These are phyloP conservation scores for Scutellaria barbata DNA, from an alignment of 257 asterid species.

Conservation along the genomic window DNA sequence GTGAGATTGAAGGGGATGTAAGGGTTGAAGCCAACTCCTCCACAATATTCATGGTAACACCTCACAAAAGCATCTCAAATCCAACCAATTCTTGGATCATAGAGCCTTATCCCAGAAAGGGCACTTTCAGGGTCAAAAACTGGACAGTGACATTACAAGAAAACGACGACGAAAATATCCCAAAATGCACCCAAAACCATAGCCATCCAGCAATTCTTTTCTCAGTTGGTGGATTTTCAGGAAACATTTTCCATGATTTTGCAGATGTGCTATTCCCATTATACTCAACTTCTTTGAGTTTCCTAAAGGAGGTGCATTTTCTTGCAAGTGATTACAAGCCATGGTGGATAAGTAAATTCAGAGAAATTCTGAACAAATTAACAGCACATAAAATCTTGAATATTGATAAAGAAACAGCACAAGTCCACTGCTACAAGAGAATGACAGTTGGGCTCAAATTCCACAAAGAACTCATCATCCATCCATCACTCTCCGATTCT, in stretches of 20 bases:
- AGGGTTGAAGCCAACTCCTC: conserved; percentile 40
- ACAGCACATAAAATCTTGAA: conserved; percentile 49
- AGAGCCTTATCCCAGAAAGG: conserved; percentile 43
- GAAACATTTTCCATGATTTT: conserved; percentile 78
- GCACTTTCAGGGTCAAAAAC: conserved; percentile 44
- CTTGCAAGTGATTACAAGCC: conserved; percentile 58
- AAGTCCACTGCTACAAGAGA: conserved; percentile 55
- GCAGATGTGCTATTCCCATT: conserved; percentile 63
- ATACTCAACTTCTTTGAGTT: conserved; percentile 51
- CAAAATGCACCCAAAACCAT: conserved; percentile 48
- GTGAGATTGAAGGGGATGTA: conserved; percentile 45
- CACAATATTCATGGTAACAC: conserved; percentile 2
- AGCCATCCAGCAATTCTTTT: conserved; percentile 58
- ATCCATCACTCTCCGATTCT: conserved; percentile 8
- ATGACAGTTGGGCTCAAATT: conserved; percentile 52
- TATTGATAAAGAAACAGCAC: conserved; percentile 45
- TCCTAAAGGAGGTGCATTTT: conserved; percentile 54
- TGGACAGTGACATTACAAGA: conserved; percentile 53
- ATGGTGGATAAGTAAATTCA: conserved; percentile 68
- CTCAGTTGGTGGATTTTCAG: conserved; percentile 67
- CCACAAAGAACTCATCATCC: conserved; percentile 49
- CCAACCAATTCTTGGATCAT: conserved; percentile 23
- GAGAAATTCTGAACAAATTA: conserved; percentile 40
- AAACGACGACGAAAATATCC: conserved; percentile 25
- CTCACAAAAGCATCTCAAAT: neutral